A percentile compares a stretch with the other conserved stretches of the same genome.
These are phyloP conservation scores for Seiridium cupressi DNA, from an alignment of 2,329 filamentous ascomycete species.

Conservation along the genomic window DNA sequence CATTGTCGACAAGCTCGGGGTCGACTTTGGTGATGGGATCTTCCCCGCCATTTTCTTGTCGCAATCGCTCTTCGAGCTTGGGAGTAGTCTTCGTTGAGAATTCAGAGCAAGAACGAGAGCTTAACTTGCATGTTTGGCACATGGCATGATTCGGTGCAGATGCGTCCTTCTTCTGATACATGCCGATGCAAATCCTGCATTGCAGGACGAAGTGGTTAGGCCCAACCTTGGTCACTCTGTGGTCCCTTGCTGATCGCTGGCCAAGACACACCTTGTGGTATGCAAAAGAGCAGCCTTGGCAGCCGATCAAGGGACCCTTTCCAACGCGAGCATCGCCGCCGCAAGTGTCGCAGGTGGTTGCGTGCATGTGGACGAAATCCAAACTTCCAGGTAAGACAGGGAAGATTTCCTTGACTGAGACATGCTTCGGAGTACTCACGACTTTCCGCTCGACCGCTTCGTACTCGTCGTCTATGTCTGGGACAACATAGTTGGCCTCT, in stretches of 20 bases:
- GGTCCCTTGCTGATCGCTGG: slow-evolving; percentile 70
- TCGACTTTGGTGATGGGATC: slow-evolving; percentile 72
- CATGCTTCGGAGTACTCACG: slow-evolving; percentile 48
- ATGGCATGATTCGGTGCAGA: slow-evolving; percentile 67
- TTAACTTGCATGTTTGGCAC: slow-evolving; percentile 68
- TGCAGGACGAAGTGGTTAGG: slow-evolving; percentile 81
- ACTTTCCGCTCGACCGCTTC: slow-evolving; percentile 47
- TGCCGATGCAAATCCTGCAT: slow-evolving; percentile 79
- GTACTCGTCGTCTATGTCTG: slow-evolving; percentile 58
- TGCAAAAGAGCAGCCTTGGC: slow-evolving; percentile 83
- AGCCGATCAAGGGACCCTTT: slow-evolving; percentile 75
- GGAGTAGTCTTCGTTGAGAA: slow-evolving; percentile 73
- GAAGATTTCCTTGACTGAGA: slow-evolving; percentile 74
- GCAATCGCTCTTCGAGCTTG: slow-evolving; percentile 79
- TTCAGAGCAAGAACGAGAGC: slow-evolving; percentile 68
- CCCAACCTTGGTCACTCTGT: slow-evolving; percentile 82
- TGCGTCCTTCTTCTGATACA: slow-evolving; percentile 65
- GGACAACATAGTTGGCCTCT: slow-evolving; percentile 48
- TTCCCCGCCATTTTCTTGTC: slow-evolving; percentile 73
- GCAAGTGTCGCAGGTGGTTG: slow-evolving; percentile 71
- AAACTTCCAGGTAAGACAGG: slow-evolving; percentile 57
- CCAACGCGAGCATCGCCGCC: slow-evolving; percentile 47
- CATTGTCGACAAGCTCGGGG: slow-evolving; percentile 68
- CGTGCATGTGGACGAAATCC: slow-evolving; percentile 70
- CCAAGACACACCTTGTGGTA: slow-evolving; percentile 87